A percentile compares a stretch with the other conserved stretches of the same genome.
phyloP scores from a whole-genome alignment of 2,329 filamentous ascomycete genomes.

The Fusarium goolgardi region DNA sequence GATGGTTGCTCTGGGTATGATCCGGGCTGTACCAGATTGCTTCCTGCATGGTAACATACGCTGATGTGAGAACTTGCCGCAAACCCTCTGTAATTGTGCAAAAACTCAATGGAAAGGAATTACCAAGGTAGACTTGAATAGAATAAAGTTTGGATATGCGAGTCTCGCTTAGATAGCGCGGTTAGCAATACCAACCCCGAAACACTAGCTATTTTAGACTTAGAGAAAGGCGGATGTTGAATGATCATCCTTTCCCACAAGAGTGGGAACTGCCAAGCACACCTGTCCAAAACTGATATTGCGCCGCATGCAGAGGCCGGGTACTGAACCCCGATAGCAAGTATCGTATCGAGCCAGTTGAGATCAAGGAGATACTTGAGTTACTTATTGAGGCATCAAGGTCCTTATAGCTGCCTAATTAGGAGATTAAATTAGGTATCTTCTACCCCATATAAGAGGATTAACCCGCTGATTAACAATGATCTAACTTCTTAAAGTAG shows the following conservation, averaged over 20 bases:
- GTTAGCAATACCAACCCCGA: not conserved
- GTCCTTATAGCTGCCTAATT: too few species aligned
- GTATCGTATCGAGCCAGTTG: too few species aligned
- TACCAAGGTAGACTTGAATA: not conserved
- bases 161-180: not conserved
- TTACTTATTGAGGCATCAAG: too few species aligned
- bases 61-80: not conserved
- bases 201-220: not conserved
- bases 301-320: too few species aligned
- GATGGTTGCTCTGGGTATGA: not conserved
- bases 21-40: too few species aligned
- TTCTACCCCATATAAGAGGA: too few species aligned
- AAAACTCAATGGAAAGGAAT: not conserved
- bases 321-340: too few species aligned
- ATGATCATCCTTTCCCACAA: not conserved
- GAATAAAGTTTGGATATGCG: not conserved
- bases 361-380: too few species aligned
- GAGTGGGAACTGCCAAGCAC: not conserved
- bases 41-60: not conserved
- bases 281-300: not conserved
- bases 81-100: not conserved
- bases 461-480: too few species aligned
- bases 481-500: too few species aligned
- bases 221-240: not conserved
- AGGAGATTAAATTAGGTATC: too few species aligned